Conservation (phyloP, 139 green algal genomes). For the Volvox reticuliferus region DNA sequence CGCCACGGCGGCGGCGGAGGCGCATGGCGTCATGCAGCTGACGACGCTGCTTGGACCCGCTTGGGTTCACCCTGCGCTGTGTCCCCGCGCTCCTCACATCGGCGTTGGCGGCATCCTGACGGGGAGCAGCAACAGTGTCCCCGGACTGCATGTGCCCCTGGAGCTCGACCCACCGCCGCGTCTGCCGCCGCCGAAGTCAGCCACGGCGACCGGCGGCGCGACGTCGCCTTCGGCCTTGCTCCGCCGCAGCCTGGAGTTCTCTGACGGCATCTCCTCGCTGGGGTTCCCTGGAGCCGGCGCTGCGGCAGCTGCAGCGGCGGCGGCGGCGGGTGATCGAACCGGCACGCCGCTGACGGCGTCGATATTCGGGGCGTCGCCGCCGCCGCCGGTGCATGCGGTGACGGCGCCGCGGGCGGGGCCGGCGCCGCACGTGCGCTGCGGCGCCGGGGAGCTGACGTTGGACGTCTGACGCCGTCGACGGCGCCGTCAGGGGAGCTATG, state of each 20-base stretch:
- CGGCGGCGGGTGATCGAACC: not conserved
- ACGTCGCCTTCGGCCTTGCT: not conserved
- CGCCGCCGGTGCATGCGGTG: not conserved
- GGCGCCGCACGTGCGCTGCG: slow-evolving; percentile 6
- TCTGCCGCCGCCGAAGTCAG: not conserved
- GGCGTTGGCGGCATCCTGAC: slow-evolving; percentile 28
- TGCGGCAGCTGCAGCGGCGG: not conserved
- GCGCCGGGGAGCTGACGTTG: slow-evolving; percentile 16
- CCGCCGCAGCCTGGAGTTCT: not conserved
- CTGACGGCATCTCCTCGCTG: not conserved
- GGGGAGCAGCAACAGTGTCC: slow-evolving; percentile 20
- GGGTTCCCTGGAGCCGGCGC: not conserved
- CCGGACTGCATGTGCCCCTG: slow-evolving; percentile 23
- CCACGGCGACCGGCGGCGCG: not conserved
- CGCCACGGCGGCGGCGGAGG: not conserved
- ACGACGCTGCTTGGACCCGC: slow-evolving; percentile 1
- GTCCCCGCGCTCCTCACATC: slow-evolving; percentile 27
- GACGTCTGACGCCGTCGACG: slow-evolving; percentile 36
- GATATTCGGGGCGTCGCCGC: not conserved
- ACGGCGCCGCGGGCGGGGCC: not conserved
- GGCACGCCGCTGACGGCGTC: slow-evolving; percentile 1
- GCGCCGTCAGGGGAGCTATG: slow-evolving; percentile 1
- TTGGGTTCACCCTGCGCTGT: not conserved
- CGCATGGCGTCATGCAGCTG: slow-evolving; percentile 17
- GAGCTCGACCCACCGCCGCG: slow-evolving; percentile 12